A percentile compares a stretch with the other conserved stretches of the same genome.
These are phyloP conservation scores for Drechmeria coniospora DNA, from an alignment of 2,329 filamentous ascomycete genomes.

Conservation along the genomic window DNA sequence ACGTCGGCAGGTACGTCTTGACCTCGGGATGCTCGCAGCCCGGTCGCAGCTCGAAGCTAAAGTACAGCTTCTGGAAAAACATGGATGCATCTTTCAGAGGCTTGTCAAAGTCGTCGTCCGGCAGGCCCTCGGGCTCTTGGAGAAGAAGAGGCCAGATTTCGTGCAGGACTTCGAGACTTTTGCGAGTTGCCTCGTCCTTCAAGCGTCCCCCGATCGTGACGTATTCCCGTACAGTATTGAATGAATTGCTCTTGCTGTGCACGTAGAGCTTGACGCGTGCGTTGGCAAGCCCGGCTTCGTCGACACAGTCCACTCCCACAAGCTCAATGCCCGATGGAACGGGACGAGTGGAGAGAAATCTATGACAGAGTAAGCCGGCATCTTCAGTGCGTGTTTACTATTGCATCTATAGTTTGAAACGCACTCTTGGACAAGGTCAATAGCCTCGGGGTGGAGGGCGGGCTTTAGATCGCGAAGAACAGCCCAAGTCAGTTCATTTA, in stretches of 20 bases:
- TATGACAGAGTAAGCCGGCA: neutral
- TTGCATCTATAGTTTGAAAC: neutral
- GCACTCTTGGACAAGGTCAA: slow-evolving; percentile 4
- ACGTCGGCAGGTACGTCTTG: slow-evolving; percentile 5
- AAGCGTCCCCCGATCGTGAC: slow-evolving; percentile 5
- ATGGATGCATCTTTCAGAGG: slow-evolving; percentile 2
- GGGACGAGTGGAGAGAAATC: slow-evolving; percentile 1
- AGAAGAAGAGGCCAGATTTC: slow-evolving; percentile 6
- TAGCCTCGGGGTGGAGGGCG: slow-evolving; percentile 1
- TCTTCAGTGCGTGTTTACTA: too few species aligned
- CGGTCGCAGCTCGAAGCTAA: slow-evolving; percentile 5
- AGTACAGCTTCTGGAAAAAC: slow-evolving; percentile 5
- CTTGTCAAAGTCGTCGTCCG: slow-evolving; percentile 4
- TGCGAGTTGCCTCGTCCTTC: slow-evolving; percentile 2
- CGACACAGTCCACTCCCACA: slow-evolving; percentile 4
- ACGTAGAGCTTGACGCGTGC: slow-evolving; percentile 6
- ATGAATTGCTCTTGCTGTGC: slow-evolving; percentile 4
- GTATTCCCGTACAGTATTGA: slow-evolving; percentile 5
- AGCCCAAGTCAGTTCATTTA: slow-evolving; percentile 1
- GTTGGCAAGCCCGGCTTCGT: slow-evolving; percentile 3
- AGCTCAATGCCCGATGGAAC: slow-evolving; percentile 1
- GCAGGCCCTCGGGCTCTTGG: slow-evolving; percentile 4
- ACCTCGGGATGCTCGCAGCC: slow-evolving; percentile 5
- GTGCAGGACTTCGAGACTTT: slow-evolving; percentile 1
- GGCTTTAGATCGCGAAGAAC: slow-evolving; percentile 3